Evolutionary conservation across 305 asterid species (phyloP).

Genomic region (Euphrasia arctica): DNA sequence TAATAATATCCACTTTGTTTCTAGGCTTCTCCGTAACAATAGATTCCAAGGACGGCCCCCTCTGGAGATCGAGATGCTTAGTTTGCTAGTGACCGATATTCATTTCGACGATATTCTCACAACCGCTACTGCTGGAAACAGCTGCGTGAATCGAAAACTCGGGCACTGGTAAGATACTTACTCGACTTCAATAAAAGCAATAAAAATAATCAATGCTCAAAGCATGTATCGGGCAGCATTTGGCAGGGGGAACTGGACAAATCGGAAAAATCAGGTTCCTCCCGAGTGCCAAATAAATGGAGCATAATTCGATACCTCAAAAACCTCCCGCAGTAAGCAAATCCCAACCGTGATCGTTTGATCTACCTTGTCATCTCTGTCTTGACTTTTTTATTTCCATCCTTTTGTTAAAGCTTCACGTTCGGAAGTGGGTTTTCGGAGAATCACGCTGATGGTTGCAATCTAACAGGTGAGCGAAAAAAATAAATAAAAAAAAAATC

Average conservation of each 20-base stretch:
- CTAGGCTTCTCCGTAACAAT: constrained; percentile 77
- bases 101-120: constrained; percentile 50
- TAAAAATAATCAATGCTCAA: neutral
- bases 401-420: constrained; percentile 40
- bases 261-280: constrained; percentile 37
- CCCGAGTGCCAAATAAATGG: constrained; percentile 39
- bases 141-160: constrained; percentile 70
- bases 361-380: constrained; percentile 14
- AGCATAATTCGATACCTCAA: constrained; percentile 46
- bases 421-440: constrained; percentile 31
- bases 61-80: constrained; percentile 60
- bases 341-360: constrained; percentile 8
- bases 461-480: constrained; percentile 40
- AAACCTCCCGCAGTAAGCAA: constrained; percentile 57
- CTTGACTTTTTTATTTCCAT: neutral
- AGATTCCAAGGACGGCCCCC: constrained; percentile 72
- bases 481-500: neutral
- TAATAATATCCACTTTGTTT: constrained; percentile 6
- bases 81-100: constrained; percentile 45
- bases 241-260: constrained; percentile 41
- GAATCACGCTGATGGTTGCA: constrained; percentile 33
- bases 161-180: constrained; percentile 58
- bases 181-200: neutral
- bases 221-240: constrained; percentile 41
- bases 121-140: constrained; percentile 44